phyloP scores from a whole-genome alignment of 305 asterid species.

The Fraxinus floribunda region DNA sequence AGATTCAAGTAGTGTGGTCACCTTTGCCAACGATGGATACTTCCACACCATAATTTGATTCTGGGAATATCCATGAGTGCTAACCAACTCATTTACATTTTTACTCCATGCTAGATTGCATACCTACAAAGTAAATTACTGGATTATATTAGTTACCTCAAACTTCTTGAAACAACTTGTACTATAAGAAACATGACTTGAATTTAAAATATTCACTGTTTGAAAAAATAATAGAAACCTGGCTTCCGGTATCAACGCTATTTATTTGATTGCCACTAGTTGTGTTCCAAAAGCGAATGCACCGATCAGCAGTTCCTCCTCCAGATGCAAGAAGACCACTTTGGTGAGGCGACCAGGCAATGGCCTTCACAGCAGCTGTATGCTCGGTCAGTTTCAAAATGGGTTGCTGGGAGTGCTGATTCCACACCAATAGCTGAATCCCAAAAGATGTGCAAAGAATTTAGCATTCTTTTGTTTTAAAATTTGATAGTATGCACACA shows the following conservation, averaged over 20 bases:
- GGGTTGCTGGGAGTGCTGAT: conserved; percentile 81
- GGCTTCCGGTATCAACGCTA: conserved; percentile 91
- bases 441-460: conserved; percentile 1
- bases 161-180: background rate
- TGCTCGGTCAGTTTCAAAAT: conserved; percentile 81
- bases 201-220: background rate
- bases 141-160: background rate
- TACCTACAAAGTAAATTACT: conserved; percentile 38
- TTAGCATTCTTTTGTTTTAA: background rate
- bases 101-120: conserved; percentile 97
- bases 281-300: conserved; percentile 99
- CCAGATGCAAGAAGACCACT: conserved; percentile 87
- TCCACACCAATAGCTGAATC: conserved; percentile 85
- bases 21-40: conserved; percentile 93
- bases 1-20: conserved; percentile 17
- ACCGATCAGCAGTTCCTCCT: conserved; percentile 98
- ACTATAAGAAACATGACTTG: background rate
- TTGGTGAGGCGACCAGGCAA: conserved; percentile 97
- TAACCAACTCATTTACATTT: conserved; percentile 90
- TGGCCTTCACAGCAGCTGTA: conserved; percentile 97
- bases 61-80: conserved; percentile 98
- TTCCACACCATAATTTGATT: conserved; percentile 99
- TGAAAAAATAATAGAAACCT: conserved; percentile 36
- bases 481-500: background rate
- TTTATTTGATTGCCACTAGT: conserved; percentile 77